These are phyloP conservation scores for Lipomyces kockii DNA, from an alignment of 805 yeast genomes.

Conservation along the genomic window DNA sequence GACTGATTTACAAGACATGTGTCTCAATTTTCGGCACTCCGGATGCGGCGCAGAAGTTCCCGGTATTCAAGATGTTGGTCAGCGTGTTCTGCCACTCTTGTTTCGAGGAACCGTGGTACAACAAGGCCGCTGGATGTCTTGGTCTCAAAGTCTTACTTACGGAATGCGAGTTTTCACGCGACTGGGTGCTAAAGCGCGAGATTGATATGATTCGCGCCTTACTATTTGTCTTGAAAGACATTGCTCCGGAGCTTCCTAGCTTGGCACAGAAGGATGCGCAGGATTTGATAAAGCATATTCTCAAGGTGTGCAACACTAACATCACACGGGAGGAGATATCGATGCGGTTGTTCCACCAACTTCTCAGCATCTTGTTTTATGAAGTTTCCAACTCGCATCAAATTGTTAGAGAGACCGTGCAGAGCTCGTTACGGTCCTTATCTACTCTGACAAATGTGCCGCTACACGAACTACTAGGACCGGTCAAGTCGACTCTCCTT, in stretches of 20 bases:
- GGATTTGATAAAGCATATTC: slow-evolving; percentile 63
- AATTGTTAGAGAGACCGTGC: slow-evolving; percentile 80
- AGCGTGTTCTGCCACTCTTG: slow-evolving; percentile 88
- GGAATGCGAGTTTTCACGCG: slow-evolving; percentile 67
- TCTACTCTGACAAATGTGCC: slow-evolving; percentile 73
- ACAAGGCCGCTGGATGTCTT: slow-evolving; percentile 84
- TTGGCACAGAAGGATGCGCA: slow-evolving; percentile 76
- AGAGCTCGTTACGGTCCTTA: slow-evolving; percentile 65
- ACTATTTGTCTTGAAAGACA: slow-evolving; percentile 87
- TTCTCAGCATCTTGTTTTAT: slow-evolving; percentile 87
- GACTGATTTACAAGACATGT: slow-evolving; percentile 64
- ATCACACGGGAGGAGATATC: slow-evolving; percentile 66
- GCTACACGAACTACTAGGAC: slow-evolving; percentile 73
- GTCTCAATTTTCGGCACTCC: slow-evolving; percentile 67
- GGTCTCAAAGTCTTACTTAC: slow-evolving; percentile 77
- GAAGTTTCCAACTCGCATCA: slow-evolving; percentile 89
- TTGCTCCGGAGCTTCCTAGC: slow-evolving; percentile 84
- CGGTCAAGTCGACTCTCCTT: slow-evolving; percentile 78
- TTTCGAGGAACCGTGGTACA: slow-evolving; percentile 84
- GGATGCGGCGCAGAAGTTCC: slow-evolving; percentile 69
- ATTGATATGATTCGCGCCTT: slow-evolving; percentile 84
- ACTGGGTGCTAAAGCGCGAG: slow-evolving; percentile 78
- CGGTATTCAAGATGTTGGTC: slow-evolving; percentile 75
- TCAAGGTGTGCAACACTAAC: slow-evolving; percentile 67
- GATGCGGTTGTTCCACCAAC: slow-evolving; percentile 74